Conservation (phyloP, 192 early-diverging fungal genomes). For the Coemansia sp. region DNA sequence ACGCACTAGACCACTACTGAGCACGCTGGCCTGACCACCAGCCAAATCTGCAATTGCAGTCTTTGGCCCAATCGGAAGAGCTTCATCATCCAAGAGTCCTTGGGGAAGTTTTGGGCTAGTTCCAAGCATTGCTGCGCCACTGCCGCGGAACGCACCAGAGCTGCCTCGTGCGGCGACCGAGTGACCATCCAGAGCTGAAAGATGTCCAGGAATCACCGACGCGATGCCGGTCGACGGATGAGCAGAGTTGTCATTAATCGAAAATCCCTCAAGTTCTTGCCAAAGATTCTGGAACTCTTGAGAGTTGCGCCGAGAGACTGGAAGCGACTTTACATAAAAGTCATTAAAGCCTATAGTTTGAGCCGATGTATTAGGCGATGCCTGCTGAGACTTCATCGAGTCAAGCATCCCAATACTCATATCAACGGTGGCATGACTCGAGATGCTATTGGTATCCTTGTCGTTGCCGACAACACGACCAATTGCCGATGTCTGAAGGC, state of each 20-base stretch:
- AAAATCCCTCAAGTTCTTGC: slow-evolving; percentile 51
- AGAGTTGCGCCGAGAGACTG: slow-evolving; percentile 71
- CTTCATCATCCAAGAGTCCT: slow-evolving; percentile 46
- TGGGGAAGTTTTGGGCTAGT: slow-evolving; percentile 51
- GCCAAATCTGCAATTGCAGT: background rate
- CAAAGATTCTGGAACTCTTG: slow-evolving; percentile 56
- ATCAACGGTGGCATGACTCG: slow-evolving; percentile 20
- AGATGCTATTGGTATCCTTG: background rate
- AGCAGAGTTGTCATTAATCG: slow-evolving; percentile 27
- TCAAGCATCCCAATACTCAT: slow-evolving; percentile 36
- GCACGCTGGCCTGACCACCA: background rate
- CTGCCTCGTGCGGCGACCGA: slow-evolving; percentile 28
- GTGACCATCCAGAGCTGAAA: slow-evolving; percentile 29
- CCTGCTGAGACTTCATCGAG: slow-evolving; percentile 50
- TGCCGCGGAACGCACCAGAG: slow-evolving; percentile 37
- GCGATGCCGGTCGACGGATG: slow-evolving; percentile 11
- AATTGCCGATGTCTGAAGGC: slow-evolving; percentile 14
- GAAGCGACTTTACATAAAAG: slow-evolving; percentile 59
- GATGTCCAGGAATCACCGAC: slow-evolving; percentile 7
- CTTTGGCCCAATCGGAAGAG: slow-evolving; percentile 13
- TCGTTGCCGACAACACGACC: slow-evolving; percentile 4
- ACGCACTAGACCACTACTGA: background rate
- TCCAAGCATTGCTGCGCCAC: slow-evolving; percentile 19
- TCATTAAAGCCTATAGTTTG: slow-evolving; percentile 26
- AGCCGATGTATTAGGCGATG: slow-evolving; percentile 36